These are phyloP conservation scores for Daldinia childiae DNA, from an alignment of 495 filamentous ascomycete species.

Conservation along the genomic window DNA sequence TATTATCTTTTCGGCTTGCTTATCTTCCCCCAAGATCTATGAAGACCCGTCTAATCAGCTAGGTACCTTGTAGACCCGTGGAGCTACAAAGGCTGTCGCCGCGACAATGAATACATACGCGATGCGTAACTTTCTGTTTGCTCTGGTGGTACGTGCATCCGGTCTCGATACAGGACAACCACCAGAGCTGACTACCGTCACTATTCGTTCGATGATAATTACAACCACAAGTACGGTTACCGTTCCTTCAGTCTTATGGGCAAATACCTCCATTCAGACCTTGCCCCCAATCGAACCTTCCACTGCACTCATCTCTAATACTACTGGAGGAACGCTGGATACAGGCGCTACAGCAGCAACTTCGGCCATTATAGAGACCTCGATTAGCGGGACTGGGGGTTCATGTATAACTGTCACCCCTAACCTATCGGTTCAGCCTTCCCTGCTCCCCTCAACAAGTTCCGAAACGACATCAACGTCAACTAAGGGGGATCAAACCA, in stretches of 20 bases:
- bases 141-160: not conserved
- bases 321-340: not conserved
- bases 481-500: not conserved
- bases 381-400: not conserved
- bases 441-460: not conserved
- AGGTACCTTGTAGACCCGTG: not conserved
- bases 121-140: not conserved
- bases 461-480: not conserved
- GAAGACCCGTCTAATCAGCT: not conserved
- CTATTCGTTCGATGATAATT: not conserved
- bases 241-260: not conserved
- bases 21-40: not conserved
- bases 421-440: not conserved
- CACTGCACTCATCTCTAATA: not conserved
- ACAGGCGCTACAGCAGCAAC: not conserved
- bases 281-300: not conserved
- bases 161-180: not conserved
- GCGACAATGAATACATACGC: not conserved
- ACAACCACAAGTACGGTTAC: not conserved
- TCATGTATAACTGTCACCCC: not conserved
- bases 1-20: not conserved
- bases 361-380: not conserved
- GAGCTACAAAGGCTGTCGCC: not conserved
- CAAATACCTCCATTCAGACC: not conserved
- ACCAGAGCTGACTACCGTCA: not conserved